Evolutionary conservation across 441 rosid genomes (phyloP).

Genomic region (Melastoma candidum): DNA sequence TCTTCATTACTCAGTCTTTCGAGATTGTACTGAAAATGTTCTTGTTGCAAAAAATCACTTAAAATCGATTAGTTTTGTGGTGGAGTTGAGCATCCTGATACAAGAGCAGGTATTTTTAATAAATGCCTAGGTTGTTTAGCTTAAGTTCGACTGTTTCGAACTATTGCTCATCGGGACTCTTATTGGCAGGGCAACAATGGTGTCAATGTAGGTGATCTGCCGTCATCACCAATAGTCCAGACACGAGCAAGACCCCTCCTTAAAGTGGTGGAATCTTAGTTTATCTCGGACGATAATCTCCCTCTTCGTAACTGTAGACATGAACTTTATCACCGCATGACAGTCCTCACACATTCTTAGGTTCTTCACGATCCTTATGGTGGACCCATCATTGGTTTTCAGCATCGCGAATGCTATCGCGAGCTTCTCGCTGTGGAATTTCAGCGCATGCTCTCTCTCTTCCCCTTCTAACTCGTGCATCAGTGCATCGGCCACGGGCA

Average conservation of each 20-base stretch:
- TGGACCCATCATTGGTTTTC: constrained; percentile 34
- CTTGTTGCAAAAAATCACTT: no score
- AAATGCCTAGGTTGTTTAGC: no score
- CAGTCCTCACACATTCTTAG: constrained; percentile 86
- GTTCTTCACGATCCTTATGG: constrained; percentile 57
- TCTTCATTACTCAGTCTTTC: no score
- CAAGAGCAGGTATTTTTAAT: no score
- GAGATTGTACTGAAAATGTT: no score
- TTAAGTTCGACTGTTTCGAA: no score
- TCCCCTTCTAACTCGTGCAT: constrained; percentile 89
- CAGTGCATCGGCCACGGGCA: constrained; percentile 40
- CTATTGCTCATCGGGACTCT: no score
- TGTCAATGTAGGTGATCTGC: neutral
- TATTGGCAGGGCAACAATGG: no score
- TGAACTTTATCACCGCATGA: constrained; percentile 61
- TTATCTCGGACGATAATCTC: constrained; percentile 71
- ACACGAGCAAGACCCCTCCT: constrained; percentile 68
- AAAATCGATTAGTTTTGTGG: no score
- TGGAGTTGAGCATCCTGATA: no score
- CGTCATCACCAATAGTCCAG: constrained; percentile 54
- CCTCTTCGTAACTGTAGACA: constrained; percentile 48
- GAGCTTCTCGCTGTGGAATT: constrained; percentile 85
- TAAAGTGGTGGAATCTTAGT: constrained; percentile 77
- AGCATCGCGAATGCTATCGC: constrained; percentile 71
- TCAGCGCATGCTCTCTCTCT: constrained; percentile 74